Evolutionary conservation across 306 rosid genomes (phyloP).

Genomic region (Biancaea sappan): DNA sequence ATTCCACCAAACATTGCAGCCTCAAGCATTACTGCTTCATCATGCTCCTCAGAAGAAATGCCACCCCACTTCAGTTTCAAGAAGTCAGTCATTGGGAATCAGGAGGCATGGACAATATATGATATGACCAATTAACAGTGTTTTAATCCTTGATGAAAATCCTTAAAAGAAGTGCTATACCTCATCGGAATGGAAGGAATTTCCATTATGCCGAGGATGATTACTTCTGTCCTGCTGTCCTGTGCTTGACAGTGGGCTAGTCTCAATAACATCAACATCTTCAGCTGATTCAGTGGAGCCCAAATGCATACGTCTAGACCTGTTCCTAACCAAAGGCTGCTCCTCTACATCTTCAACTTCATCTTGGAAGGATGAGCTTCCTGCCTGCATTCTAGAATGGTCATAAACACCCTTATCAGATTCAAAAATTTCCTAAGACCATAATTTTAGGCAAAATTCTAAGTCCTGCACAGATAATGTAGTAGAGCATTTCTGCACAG

Average conservation of each 20-base stretch:
- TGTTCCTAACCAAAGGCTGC: constrained; percentile 4
- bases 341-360: constrained; percentile 65
- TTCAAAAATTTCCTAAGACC: no score
- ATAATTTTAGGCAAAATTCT: not conserved
- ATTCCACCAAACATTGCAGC: constrained; percentile 99
- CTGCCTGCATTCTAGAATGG: constrained; percentile 56
- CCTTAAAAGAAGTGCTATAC: constrained; percentile 42
- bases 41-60: constrained; percentile 92
- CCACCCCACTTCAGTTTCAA: constrained; percentile 90
- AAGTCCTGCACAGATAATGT: not conserved
- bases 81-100: constrained; percentile 21
- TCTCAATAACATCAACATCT: constrained; percentile 47
- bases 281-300: constrained; percentile 50
- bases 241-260: constrained; percentile 48
- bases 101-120: constrained; percentile 6
- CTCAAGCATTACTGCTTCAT: constrained; percentile 99
- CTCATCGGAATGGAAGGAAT: constrained; percentile 60
- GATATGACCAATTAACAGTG: constrained; percentile 3
- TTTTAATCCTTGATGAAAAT: constrained; percentile 22
- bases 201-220: constrained; percentile 39
- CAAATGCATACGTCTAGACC: constrained; percentile 43
- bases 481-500: not conserved
- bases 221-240: constrained; percentile 35
- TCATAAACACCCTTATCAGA: constrained; percentile 33
- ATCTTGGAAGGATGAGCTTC: constrained; percentile 56